Evolutionary conservation across 305 asterid species (phyloP).

Genomic region (Fraxinus xanthoxyloides): DNA sequence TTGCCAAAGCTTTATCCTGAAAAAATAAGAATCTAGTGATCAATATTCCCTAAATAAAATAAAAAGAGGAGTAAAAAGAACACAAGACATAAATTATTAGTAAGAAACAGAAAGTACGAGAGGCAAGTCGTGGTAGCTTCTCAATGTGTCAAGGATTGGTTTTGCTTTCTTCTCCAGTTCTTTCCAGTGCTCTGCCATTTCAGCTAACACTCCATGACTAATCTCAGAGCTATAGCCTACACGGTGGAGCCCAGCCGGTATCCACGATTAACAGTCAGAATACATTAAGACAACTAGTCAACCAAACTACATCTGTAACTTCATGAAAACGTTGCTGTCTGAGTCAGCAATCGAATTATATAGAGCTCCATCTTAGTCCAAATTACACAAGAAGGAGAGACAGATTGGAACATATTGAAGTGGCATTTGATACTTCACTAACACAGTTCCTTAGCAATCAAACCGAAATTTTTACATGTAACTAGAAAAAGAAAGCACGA

Average conservation of each 20-base stretch:
- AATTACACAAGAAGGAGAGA: neutral
- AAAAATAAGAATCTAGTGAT: neutral
- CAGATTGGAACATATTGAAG: neutral
- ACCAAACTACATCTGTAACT: neutral
- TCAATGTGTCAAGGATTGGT: conserved; percentile 82
- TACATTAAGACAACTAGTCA: neutral
- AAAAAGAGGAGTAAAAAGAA: neutral
- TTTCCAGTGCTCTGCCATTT: conserved; percentile 95
- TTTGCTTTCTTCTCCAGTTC: conserved; percentile 89
- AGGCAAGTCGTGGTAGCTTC: conserved; percentile 98
- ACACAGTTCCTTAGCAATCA: neutral
- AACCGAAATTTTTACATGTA: neutral
- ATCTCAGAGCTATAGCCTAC: conserved; percentile 88
- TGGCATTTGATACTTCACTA: neutral
- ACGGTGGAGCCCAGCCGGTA: conserved; percentile 88
- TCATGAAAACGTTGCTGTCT: neutral
- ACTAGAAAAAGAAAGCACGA: neutral
- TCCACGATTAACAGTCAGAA: neutral
- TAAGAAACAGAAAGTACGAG: conserved; percentile 46
- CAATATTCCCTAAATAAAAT: conserved; percentile 14
- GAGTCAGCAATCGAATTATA: neutral
- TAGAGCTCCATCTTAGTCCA: neutral
- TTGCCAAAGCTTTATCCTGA: conserved; percentile 96
- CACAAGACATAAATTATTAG: neutral
- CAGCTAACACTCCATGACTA: conserved; percentile 88